Evolutionary conservation across 2,329 filamentous ascomycete species (phyloP), one percentile per base, ranked within the genome.

Genomic region (Helicocarpus griseus): DNA sequence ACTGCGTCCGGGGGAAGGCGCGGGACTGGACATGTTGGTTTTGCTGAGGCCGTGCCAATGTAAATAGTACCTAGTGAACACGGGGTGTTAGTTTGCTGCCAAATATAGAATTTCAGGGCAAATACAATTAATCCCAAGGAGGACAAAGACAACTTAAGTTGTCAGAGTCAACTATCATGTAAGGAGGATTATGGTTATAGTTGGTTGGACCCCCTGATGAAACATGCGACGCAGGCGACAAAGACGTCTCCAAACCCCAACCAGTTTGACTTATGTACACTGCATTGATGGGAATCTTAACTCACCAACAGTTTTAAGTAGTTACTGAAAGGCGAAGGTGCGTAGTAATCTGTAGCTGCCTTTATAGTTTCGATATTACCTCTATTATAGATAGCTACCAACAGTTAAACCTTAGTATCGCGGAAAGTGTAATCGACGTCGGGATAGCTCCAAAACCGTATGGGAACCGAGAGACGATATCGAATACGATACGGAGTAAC

Each of bases 1-100:
- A 50, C 62, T 59, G 47, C 49, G 57, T 24, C 60, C 61, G 17
- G 68, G 67, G 45, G 66, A 69, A 58, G 66, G 63, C 9, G 51
- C 41, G 19, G 46, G 51, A 28, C 47, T 49, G n/a, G 47, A 38
- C 47, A 49, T 49, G 33, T 39, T 48, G 46, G 36, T 26, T 38
- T 48, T 40, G 29, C 29, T 28, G n/a, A 4, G 21, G 22, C 33
- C 22, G 26, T 48, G 33, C 33, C 46, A 38, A 48, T 28, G 29
- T 38, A 48, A 35, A 39, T 21, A 24, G 33, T 48, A 48, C 13
- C 36, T 28, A n/a, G 21, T 26, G 28, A 48, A 40, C 33, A 48
- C 29, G 35, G 14, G 35, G 22, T 14, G 46, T 48, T 8, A 38
- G 46, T 39, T 48, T 35, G 24, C 40, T 4, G 24, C 40, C 26